Evolutionary conservation across 345 rosid species (phyloP).

Genomic region (Camelina hispida): DNA sequence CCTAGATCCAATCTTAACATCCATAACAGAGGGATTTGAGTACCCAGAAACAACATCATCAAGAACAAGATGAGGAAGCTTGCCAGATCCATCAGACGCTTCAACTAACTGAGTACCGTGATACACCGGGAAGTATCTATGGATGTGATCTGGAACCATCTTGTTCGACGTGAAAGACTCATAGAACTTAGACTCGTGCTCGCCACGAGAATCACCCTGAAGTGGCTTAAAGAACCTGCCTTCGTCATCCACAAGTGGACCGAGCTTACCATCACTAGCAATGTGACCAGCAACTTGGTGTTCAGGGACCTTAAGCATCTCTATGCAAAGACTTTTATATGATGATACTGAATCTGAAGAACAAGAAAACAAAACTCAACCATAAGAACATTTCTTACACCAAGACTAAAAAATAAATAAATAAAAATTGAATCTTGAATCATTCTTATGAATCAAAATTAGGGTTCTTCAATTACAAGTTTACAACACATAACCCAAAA

Average conservation of each 20-base stretch:
- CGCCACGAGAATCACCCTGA: conserved; percentile 69
- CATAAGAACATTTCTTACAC: neutral
- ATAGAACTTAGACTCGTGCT: conserved; percentile 67
- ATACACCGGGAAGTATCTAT: conserved; percentile 61
- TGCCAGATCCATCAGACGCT: conserved; percentile 88
- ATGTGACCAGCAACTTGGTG: conserved; percentile 97
- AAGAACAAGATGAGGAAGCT: conserved; percentile 54
- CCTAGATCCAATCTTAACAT: conserved; percentile 86
- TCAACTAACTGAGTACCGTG: conserved; percentile 65
- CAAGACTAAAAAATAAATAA: neutral
- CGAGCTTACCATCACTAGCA: conserved; percentile 61
- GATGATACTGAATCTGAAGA: conserved; percentile 25
- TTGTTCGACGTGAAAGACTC: conserved; percentile 57
- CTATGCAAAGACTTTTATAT: conserved; percentile 1
- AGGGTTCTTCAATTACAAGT: conserved; percentile 16
- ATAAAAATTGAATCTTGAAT: neutral
- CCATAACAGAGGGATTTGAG: conserved; percentile 65
- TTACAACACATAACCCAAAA: neutral
- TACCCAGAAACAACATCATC: conserved; percentile 58
- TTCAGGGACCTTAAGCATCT: conserved; percentile 78
- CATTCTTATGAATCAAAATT: neutral
- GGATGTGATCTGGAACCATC: conserved; percentile 64
- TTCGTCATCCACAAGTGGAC: conserved; percentile 71
- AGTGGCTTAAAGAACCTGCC: conserved; percentile 92
- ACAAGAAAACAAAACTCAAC: conserved; percentile 20